Evolutionary conservation across 2,329 filamentous ascomycete species (phyloP).

Genomic region (Niveomyces coronatus): DNA sequence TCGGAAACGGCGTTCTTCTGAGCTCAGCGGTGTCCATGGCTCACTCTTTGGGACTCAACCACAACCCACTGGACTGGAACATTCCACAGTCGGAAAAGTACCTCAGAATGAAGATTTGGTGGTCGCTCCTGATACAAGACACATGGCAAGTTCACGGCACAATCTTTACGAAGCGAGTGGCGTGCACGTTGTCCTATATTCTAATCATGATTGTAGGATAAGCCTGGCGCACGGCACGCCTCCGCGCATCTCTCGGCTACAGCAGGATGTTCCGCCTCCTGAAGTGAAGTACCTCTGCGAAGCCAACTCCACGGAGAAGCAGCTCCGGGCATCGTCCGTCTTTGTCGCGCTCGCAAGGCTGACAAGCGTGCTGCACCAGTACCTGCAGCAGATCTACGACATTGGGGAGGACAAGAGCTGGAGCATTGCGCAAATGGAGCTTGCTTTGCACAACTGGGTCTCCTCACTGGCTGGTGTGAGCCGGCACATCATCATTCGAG

Average conservation of each 20-base stretch:
- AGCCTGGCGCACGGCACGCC: slow-evolving; percentile 45
- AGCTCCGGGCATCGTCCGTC: slow-evolving; percentile 22
- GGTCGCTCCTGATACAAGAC: slow-evolving; percentile 44
- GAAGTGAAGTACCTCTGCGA: slow-evolving; percentile 24
- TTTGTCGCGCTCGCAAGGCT: slow-evolving; percentile 36
- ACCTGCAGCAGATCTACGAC: slow-evolving; percentile 25
- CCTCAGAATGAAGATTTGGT: slow-evolving; percentile 44
- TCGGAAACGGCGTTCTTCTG: slow-evolving; percentile 43
- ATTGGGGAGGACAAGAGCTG: slow-evolving; percentile 20
- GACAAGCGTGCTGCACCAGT: slow-evolving; percentile 27
- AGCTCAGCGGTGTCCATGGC: slow-evolving; percentile 42
- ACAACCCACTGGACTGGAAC: slow-evolving; percentile 41
- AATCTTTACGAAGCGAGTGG: too few relatives aligned
- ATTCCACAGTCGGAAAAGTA: slow-evolving; percentile 40
- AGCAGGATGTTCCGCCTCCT: slow-evolving; percentile 39
- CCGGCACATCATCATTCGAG: slow-evolving; percentile 31
- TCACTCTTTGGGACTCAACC: slow-evolving; percentile 44
- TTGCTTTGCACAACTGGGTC: slow-evolving; percentile 32
- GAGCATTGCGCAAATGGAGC: slow-evolving; percentile 24
- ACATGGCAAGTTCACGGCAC: slow-evolving; percentile 41
- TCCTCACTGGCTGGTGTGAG: slow-evolving; percentile 28
- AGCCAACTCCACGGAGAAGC: slow-evolving; percentile 10
- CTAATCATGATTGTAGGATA: slow-evolving; percentile 24
- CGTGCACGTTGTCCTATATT: too few relatives aligned
- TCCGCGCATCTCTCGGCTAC: slow-evolving; percentile 31